Evolutionary conservation across 257 asterid species (phyloP).

Genomic region (Capsicum rhomboideum): DNA sequence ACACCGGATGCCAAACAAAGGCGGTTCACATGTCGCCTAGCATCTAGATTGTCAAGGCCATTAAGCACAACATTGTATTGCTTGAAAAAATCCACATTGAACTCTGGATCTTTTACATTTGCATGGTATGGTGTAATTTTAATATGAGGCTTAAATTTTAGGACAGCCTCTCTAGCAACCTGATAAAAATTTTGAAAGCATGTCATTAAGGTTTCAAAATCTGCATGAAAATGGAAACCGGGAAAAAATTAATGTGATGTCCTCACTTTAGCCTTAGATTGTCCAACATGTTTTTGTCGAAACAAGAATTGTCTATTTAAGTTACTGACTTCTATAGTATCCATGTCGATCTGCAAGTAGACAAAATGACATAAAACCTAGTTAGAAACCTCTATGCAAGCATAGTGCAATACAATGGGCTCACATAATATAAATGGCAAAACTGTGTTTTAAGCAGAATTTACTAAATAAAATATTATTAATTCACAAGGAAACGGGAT

Average conservation of each 20-base stretch:
- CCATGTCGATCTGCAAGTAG: conserved; percentile 90
- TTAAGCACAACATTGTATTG: conserved; percentile 80
- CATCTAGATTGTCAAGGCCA: conserved; percentile 98
- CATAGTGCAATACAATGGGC: background rate
- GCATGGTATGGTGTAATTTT: conserved; percentile 90
- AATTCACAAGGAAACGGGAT: background rate
- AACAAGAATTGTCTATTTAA: conserved; percentile 94
- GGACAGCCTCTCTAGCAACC: conserved; percentile 98
- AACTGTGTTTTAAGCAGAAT: background rate
- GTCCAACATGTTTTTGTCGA: conserved; percentile 93
- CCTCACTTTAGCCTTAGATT: conserved; percentile 94
- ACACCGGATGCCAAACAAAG: conserved; percentile 94
- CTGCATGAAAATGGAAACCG: background rate
- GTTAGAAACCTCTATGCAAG: background rate
- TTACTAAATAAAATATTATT: background rate
- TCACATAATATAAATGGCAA: background rate
- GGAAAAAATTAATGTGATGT: background rate
- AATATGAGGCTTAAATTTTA: conserved; percentile 83
- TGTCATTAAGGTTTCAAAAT: conserved; percentile 7
- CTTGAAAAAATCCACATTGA: conserved; percentile 92
- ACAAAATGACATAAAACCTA: conserved; percentile 4
- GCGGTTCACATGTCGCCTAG: conserved; percentile 98
- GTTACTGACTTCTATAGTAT: conserved; percentile 98
- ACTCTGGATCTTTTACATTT: conserved; percentile 78
- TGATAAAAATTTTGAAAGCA: conserved; percentile 26